Percentiles rank a stretch among this genome's conserved stretches.
These are phyloP conservation scores for Actinomortierella wolfii DNA, from an alignment of 371 early-diverging fungal species.

Conservation along the genomic window DNA sequence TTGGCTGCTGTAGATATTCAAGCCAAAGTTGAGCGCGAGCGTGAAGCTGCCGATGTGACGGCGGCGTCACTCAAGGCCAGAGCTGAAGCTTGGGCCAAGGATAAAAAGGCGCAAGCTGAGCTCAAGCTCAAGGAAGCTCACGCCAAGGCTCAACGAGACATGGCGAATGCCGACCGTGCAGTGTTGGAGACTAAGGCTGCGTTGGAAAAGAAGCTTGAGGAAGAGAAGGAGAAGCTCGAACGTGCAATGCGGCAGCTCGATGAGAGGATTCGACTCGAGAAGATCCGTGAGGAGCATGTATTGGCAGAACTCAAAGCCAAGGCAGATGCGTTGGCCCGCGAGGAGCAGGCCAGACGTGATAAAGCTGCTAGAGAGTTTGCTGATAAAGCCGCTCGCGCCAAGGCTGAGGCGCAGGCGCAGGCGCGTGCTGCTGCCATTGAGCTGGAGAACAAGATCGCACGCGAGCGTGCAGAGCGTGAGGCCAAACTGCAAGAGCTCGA, in stretches of 20 bases:
- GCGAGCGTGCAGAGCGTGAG: constrained; percentile 10
- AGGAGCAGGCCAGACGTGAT: constrained; percentile 14
- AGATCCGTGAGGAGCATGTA: constrained; percentile 19
- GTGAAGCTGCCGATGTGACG: constrained; percentile 12
- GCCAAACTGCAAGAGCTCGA: constrained; percentile 8
- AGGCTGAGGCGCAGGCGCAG: constrained; percentile 8
- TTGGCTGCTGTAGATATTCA: constrained; percentile 20
- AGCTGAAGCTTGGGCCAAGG: constrained; percentile 29
- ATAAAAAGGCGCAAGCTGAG: constrained; percentile 23
- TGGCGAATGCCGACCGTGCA: constrained; percentile 8
- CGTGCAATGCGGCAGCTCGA: constrained; percentile 11
- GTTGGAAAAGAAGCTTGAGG: constrained; percentile 3
- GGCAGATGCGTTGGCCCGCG: constrained; percentile 10
- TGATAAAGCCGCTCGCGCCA: constrained; percentile 20
- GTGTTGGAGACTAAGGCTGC: constrained; percentile 11
- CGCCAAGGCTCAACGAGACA: constrained; percentile 9
- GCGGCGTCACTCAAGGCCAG: constrained; percentile 19
- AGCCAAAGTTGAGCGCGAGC: constrained; percentile 17
- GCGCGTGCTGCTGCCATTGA: constrained; percentile 14
- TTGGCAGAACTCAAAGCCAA: constrained; percentile 8
- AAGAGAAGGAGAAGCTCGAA: constrained; percentile 16
- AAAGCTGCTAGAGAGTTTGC: constrained; percentile 18
- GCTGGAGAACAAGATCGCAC: constrained; percentile 4
- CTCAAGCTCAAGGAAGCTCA: constrained; percentile 8
- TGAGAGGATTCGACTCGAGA: constrained; percentile 18